Conservation (phyloP, 2,329 filamentous ascomycete genomes). For the Pestalotiopsis sp. region DNA sequence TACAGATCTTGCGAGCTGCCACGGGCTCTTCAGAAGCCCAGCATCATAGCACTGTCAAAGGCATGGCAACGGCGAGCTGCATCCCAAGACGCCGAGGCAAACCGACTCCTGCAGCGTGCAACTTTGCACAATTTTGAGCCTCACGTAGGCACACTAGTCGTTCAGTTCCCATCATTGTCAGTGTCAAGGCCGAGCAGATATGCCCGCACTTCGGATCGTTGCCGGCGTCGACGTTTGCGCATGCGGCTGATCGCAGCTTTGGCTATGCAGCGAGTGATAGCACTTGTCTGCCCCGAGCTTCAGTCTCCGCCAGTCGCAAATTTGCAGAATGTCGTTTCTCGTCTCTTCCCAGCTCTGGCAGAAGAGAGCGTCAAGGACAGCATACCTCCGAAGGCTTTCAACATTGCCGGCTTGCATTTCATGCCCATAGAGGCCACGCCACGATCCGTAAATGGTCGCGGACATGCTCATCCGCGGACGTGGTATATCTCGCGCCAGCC, state of each 20-base stretch:
- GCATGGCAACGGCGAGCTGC: constrained; percentile 49
- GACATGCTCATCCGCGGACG: constrained; percentile 21
- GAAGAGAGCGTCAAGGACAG: constrained; percentile 15
- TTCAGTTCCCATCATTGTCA: constrained; percentile 45
- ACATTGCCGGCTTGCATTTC: constrained; percentile 50
- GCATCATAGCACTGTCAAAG: constrained; percentile 64
- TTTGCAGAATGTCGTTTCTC: constrained; percentile 47
- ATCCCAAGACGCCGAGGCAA: constrained; percentile 53
- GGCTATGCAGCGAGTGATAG: constrained; percentile 50
- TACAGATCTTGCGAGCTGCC: constrained; percentile 65
- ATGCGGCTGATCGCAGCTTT: constrained; percentile 48
- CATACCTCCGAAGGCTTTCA: constrained; percentile 47
- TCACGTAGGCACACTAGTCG: constrained; percentile 49
- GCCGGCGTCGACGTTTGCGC: constrained; percentile 33
- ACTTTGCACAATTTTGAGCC: constrained; percentile 51
- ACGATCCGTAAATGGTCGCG: constrained; percentile 9
- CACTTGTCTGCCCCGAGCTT: constrained; percentile 52
- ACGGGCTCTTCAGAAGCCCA: constrained; percentile 65
- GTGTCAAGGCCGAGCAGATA: constrained; percentile 22
- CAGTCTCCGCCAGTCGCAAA: constrained; percentile 44
- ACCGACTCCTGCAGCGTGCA: constrained; percentile 53
- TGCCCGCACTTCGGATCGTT: constrained; percentile 21
- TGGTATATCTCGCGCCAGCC: constrained; percentile 53
- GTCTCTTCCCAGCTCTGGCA: constrained; percentile 51
- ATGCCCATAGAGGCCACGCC: constrained; percentile 35